Conservation (phyloP, 768 basidiomycete species). For the Trametes cinnabarina region DNA sequence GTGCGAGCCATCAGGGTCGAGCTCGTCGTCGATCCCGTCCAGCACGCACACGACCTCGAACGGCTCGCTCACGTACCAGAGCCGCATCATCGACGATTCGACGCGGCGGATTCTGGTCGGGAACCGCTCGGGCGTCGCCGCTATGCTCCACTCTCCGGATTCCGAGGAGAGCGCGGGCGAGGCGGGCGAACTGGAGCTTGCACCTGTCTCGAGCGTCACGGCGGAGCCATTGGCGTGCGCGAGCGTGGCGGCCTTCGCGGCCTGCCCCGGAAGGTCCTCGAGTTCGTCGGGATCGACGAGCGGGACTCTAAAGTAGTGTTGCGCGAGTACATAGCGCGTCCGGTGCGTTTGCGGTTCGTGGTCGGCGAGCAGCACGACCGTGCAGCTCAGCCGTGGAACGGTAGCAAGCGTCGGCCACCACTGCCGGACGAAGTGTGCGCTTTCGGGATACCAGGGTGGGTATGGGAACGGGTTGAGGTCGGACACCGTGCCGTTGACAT, state of each 20-base stretch:
- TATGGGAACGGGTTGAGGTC: conserved; percentile 60
- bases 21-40: conserved; percentile 42
- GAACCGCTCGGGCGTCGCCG: background rate
- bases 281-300: conserved; percentile 32
- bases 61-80: conserved; percentile 70
- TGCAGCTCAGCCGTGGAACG: conserved; percentile 68
- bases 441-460: conserved; percentile 70
- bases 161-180: background rate
- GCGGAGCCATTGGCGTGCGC: conserved; percentile 1
- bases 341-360: conserved; percentile 61
- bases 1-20: conserved; percentile 32
- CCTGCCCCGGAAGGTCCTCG: background rate
- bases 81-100: conserved; percentile 54
- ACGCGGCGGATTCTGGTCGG: conserved; percentile 29
- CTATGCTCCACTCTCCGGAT: conserved; percentile 1
- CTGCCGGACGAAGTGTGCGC: conserved; percentile 74
- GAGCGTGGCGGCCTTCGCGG: conserved; percentile 5
- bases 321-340: conserved; percentile 63
- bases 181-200: background rate
- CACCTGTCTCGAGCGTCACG: background rate
- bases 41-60: conserved; percentile 70
- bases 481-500: conserved; percentile 6
- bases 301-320: conserved; percentile 75
- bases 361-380: conserved; percentile 63
- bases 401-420: conserved; percentile 74